Percentiles rank a stretch among this genome's conserved stretches.
Evolutionary conservation across 305 asterid species (phyloP).

Genomic region (Solanum hybrid): DNA sequence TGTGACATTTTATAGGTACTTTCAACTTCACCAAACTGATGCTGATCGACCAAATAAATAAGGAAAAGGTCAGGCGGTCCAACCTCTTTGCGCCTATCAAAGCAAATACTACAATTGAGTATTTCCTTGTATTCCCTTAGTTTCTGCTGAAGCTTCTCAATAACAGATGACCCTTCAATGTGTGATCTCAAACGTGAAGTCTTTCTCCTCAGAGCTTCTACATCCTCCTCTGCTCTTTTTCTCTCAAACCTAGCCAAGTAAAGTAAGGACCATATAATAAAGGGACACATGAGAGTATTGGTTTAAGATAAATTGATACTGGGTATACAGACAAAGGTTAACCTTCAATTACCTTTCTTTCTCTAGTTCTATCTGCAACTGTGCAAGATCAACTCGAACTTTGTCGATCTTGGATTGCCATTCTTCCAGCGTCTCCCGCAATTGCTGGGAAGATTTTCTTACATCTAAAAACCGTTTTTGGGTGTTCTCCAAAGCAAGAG

Average conservation of each 20-base stretch:
- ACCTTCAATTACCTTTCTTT: slow-evolving; percentile 56
- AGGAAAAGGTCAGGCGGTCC: background rate
- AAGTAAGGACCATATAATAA: slow-evolving; percentile 9
- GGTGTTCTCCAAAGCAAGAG: slow-evolving; percentile 45
- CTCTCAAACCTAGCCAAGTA: slow-evolving; percentile 51
- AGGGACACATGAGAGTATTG: background rate
- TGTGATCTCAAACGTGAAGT: slow-evolving; percentile 44
- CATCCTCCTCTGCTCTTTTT: slow-evolving; percentile 80
- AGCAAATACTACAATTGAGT: slow-evolving; percentile 84
- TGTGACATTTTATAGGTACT: background rate
- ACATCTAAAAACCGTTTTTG: slow-evolving; percentile 50
- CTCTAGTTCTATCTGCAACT: slow-evolving; percentile 79
- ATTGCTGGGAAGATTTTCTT: slow-evolving; percentile 47
- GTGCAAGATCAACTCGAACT: slow-evolving; percentile 49
- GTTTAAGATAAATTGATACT: background rate
- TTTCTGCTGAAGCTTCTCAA: slow-evolving; percentile 73
- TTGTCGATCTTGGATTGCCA: slow-evolving; percentile 57
- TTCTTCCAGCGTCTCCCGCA: slow-evolving; percentile 52
- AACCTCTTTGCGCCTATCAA: slow-evolving; percentile 92
- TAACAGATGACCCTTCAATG: slow-evolving; percentile 47
- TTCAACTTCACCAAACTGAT: background rate
- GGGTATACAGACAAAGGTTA: background rate
- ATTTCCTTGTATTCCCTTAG: slow-evolving; percentile 79
- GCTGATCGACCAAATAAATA: background rate
- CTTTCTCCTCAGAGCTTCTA: slow-evolving; percentile 62